A percentile compares a stretch with the other conserved stretches of the same genome.
Evolutionary conservation across 495 filamentous ascomycete genomes (phyloP).

Genomic region (Darksidea phi): DNA sequence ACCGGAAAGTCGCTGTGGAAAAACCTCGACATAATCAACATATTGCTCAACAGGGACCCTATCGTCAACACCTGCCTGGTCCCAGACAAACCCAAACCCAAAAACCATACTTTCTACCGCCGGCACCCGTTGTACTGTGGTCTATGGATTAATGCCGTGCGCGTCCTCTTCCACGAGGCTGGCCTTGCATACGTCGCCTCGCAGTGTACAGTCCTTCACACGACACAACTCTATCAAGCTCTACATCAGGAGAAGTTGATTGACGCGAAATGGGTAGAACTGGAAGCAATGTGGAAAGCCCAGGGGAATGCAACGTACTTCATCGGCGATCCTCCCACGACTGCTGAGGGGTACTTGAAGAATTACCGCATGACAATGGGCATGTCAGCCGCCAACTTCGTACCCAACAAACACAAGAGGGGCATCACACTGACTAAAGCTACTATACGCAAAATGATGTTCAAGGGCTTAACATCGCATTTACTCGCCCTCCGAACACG

Average conservation of each 20-base stretch:
- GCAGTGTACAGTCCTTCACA: neutral
- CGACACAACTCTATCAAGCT: neutral
- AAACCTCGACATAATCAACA: too few species aligned
- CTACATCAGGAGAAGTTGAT: neutral
- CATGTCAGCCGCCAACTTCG: conserved; percentile 1
- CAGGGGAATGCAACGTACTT: conserved; percentile 6
- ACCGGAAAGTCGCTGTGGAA: too few species aligned
- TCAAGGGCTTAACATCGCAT: neutral
- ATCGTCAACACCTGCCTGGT: too few species aligned
- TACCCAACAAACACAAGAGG: neutral
- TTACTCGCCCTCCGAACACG: neutral
- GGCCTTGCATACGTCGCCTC: neutral
- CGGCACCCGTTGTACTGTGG: neutral
- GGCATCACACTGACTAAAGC: neutral
- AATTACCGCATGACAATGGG: neutral
- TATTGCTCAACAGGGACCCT: too few species aligned
- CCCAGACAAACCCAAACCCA: neutral
- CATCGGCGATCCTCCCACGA: neutral
- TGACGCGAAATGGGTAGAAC: conserved; percentile 1
- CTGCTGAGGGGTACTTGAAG: neutral
- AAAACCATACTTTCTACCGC: neutral
- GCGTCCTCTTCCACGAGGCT: neutral
- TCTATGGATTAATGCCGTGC: neutral
- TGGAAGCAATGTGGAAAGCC: neutral
- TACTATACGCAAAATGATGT: neutral